phyloP scores from a whole-genome alignment of 75 land plant species.

The Picea glauca region DNA sequence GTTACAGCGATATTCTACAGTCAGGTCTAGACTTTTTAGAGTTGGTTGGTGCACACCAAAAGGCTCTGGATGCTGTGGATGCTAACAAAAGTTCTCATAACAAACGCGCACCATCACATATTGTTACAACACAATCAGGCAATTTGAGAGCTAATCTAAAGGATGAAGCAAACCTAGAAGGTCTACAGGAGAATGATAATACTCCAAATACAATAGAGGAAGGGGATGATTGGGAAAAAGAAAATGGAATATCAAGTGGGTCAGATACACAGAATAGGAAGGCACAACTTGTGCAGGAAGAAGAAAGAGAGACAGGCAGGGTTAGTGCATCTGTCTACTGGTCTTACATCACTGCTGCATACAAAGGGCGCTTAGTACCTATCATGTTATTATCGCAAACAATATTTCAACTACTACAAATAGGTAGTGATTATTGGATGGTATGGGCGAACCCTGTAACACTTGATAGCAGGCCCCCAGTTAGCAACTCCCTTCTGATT shows the following conservation, averaged over 20 bases:
- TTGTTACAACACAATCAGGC: not conserved
- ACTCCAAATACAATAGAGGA: constrained; percentile 7
- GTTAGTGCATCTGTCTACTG: constrained; percentile 73
- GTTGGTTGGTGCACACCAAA: constrained; percentile 69
- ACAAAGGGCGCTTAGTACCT: constrained; percentile 50
- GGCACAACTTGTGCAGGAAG: constrained; percentile 69
- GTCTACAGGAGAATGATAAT: constrained; percentile 16
- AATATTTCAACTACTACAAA: constrained; percentile 74
- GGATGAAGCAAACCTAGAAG: constrained; percentile 4
- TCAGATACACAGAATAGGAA: constrained; percentile 13
- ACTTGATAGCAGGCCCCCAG: constrained; percentile 26
- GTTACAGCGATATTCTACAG: constrained; percentile 50
- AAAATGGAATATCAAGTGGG: not conserved
- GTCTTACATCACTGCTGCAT: constrained; percentile 70
- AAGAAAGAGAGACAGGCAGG: constrained; percentile 73
- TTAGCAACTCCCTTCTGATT: constrained; percentile 33
- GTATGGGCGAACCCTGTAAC: constrained; percentile 88
- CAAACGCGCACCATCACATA: not conserved
- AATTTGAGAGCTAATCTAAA: not conserved
- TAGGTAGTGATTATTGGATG: constrained; percentile 94
- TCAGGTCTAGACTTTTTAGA: constrained; percentile 61
- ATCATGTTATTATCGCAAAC: constrained; percentile 55
- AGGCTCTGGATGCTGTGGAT: constrained; percentile 56
- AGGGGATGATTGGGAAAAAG: constrained; percentile 8
- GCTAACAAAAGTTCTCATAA: constrained; percentile 6